These are phyloP conservation scores for Penicillium sp. DNA, from an alignment of 2,329 filamentous ascomycete genomes.

Conservation along the genomic window DNA sequence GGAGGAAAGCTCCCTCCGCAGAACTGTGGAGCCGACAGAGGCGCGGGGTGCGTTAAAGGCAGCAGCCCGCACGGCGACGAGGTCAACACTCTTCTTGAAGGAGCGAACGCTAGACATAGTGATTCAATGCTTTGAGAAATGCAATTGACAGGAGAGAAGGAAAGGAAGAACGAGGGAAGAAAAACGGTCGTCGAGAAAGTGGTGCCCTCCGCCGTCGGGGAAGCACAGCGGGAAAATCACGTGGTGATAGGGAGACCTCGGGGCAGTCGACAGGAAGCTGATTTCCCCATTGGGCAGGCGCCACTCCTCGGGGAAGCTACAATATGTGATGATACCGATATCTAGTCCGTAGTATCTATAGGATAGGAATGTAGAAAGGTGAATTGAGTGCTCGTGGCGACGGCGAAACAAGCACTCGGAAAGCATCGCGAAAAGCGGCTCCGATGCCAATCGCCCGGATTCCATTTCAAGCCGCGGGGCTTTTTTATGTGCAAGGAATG, in stretches of 20 bases:
- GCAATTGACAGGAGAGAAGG: conserved; percentile 21
- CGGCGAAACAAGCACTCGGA: conserved; percentile 4
- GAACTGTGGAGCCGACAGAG: conserved; percentile 38
- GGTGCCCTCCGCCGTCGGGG: conserved; percentile 24
- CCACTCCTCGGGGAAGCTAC: conserved; percentile 10
- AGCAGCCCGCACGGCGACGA: conserved; percentile 33
- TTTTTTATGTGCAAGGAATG: conserved; percentile 18
- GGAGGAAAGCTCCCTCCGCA: conserved; percentile 37
- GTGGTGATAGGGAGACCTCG: conserved; percentile 39
- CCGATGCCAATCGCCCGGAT: conserved; percentile 9
- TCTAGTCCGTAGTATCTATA: background rate
- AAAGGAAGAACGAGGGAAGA: conserved; percentile 14
- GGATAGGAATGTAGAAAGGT: background rate
- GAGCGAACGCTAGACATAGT: conserved; percentile 37
- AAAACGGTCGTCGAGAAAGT: conserved; percentile 19
- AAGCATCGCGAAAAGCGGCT: conserved; percentile 10
- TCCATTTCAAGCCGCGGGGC: conserved; percentile 5
- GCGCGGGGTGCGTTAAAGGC: conserved; percentile 32
- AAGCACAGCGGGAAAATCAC: conserved; percentile 43
- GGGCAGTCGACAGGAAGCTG: conserved; percentile 7
- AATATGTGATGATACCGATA: background rate
- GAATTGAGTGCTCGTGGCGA: background rate
- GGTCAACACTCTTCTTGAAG: conserved; percentile 36
- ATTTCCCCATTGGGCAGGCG: conserved; percentile 18
- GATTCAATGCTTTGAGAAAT: conserved; percentile 23